Evolutionary conservation across 2,329 filamentous ascomycete species (phyloP), one percentile per base, ranked within the genome.

Genomic region (Cercospora citrullina): DNA sequence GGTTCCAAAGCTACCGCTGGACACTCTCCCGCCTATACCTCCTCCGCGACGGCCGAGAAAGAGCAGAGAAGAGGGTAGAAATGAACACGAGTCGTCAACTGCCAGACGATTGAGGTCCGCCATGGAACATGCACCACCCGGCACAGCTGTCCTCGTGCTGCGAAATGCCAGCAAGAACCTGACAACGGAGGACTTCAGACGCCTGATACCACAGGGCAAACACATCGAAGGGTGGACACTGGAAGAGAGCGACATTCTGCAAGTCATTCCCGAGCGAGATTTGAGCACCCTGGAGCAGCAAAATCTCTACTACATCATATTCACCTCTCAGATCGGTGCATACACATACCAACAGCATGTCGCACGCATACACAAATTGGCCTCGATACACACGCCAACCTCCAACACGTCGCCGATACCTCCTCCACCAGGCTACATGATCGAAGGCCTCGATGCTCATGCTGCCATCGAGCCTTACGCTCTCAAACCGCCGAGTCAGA

Each of bases 261-360:
- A 73, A 83, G 85, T 90, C 45, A 84, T 91, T 26, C 90, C 90
- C 69, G 86, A 84, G 57, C 88, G 90, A 69, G 84, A 91, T 75
- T 83, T 86, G 4, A 77, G 82, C 65, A 91, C 89, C 9, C 84
- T 92, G 60, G 86, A 87, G 66, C 86, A 88, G 4, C 78, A 86
- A 1, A 88, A 87, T 67, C 84, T 84, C 73, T 94, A 93, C 80
- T 89, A 87, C 78, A 80, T 94, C 65, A 82, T 91, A 64, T 94
- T 94, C 81, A 82, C 85, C 69, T 85, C 82, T 23, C 75, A 81
- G 18, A 80, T 82, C n/a, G 86, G 88, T 12, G 90, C 91, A 0
- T 77, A 81, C 7, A 82, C 86, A 48, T 94, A 91, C 78, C 84
- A 86, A 63, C 81, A 83, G 26, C 85, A 88, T 68, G 83, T 85